Percentiles rank a stretch among this genome's conserved stretches.
Evolutionary conservation across 176 grass and related monocot genomes (phyloP).

Genomic region (Echinochloa phyllopogon): DNA sequence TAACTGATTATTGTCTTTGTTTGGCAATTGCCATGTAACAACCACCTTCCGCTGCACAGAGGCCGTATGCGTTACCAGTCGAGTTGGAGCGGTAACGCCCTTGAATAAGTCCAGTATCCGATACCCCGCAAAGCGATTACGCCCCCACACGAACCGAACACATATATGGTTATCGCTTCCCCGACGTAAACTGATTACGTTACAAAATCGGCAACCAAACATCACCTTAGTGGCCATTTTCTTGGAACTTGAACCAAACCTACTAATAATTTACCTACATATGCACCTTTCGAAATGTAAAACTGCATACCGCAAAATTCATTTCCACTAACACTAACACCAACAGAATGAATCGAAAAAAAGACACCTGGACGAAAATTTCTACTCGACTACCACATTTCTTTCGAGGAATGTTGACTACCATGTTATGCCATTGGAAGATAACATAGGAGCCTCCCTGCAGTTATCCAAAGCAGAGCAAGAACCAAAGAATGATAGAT

Average conservation of each 20-base stretch:
- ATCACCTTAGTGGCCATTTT: neutral
- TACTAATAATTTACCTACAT: neutral
- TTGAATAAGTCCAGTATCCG: too few species aligned
- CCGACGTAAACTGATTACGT: too few species aligned
- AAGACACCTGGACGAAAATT: neutral
- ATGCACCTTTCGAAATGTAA: neutral
- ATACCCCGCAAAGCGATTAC: too few species aligned
- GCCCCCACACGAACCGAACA: too few species aligned
- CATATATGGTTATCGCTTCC: too few species aligned
- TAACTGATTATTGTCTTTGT: too few species aligned
- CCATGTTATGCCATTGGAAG: constrained; percentile 36
- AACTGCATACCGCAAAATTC: neutral
- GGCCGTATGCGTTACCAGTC: too few species aligned
- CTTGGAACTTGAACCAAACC: neutral
- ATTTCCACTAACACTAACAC: neutral
- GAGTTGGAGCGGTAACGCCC: too few species aligned
- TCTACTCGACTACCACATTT: constrained; percentile 35
- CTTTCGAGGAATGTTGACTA: neutral
- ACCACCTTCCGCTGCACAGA: too few species aligned
- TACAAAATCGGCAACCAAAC: too few species aligned
- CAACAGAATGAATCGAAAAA: constrained; percentile 8
- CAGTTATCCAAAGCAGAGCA: constrained; percentile 40
- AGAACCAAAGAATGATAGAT: constrained; percentile 35
- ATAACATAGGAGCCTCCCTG: constrained; percentile 18
- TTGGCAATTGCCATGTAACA: too few species aligned